Evolutionary conservation across 768 basidiomycete species (phyloP), one percentile per base, ranked within the genome.

Genomic region (Russula vinacea): DNA sequence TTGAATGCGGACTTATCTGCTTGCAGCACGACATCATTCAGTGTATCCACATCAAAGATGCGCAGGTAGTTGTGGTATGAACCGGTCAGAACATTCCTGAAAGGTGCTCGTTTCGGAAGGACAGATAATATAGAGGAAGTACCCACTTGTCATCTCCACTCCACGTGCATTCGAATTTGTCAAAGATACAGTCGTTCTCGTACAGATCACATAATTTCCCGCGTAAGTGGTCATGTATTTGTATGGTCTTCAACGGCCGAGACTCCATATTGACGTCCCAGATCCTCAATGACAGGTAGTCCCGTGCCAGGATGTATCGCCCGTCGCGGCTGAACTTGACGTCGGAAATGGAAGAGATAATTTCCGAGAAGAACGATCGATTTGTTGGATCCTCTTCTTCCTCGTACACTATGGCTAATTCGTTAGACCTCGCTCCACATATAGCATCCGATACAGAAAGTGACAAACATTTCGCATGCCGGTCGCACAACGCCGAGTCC

Each of bases 1-100:
- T 98, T 98, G 81, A 99, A 99, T 7, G 96, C 95, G 17, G 94
- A 95, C 76, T 99, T 99, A 80, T 99, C 97, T 2, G 97, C 97
- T 76, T 98, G 97, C 61, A 99, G 78, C 14, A 98, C 92, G 50
- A 95, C 87, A 71, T 98, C 97, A 66, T 87, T 89, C 67, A 86
- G 73, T 37, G 87, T 86, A 65, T 96, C 92, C 14, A 70, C 85
- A 75, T 98, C 96, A 78, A 94, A 99, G 85, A 99, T 97, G 75
- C 94, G 94, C 90, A 99, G 95, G 79, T 96, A 98, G 79, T 99
- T 99, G 80, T 98, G 96, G 79, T 99, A 99, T 56, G 97, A 98
- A 50, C 97, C 97, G n/a, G 97, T 98, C 68, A 99, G 80, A 64
- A 98, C 94, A 75, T 95, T 88, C 72, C 97, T 99, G 71, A 10